phyloP scores from a whole-genome alignment of 108 stramenopile genomes.

The Stephanodiscus minutulus region DNA sequence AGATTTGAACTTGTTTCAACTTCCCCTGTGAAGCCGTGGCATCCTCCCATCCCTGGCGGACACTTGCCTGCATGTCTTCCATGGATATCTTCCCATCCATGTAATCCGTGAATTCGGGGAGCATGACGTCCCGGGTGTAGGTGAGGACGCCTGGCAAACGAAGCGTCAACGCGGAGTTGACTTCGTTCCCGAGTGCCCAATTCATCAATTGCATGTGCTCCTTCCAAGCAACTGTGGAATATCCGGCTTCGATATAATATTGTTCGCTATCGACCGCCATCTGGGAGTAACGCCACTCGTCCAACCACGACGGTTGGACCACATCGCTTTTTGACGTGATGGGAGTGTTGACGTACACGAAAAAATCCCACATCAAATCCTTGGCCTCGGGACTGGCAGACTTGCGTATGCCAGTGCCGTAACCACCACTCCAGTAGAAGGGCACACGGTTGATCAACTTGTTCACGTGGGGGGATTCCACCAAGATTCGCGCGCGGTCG shows the following conservation, averaged over 20 bases:
- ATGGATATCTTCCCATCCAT: conserved; percentile 27
- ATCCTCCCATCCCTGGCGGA: conserved; percentile 37
- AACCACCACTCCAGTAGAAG: conserved; percentile 53
- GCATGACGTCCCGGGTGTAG: conserved; percentile 47
- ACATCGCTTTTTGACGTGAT: conserved; percentile 44
- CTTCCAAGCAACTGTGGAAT: conserved; percentile 20
- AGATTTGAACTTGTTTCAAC: conserved; percentile 32
- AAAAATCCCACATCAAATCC: conserved; percentile 53
- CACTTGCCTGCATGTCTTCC: conserved; percentile 19
- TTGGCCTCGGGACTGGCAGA: conserved; percentile 23
- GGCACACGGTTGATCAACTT: conserved; percentile 50
- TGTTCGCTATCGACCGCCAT: conserved; percentile 9
- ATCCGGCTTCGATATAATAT: conserved; percentile 29
- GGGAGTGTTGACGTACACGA: conserved; percentile 47
- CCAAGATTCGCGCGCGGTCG: conserved; percentile 40
- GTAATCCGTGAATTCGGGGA: conserved; percentile 22
- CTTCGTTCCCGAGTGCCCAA: conserved; percentile 34
- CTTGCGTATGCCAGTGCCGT: conserved; percentile 45
- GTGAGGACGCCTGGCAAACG: conserved; percentile 38
- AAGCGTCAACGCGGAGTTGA: conserved; percentile 38
- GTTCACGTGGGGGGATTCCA: conserved; percentile 40
- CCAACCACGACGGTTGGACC: conserved; percentile 43
- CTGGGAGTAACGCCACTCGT: conserved; percentile 44
- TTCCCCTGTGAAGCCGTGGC: conserved; percentile 21
- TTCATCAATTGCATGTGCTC: conserved; percentile 31